Conservation (phyloP, 371 early-diverging fungal species). For the Mortierella sp. region DNA sequence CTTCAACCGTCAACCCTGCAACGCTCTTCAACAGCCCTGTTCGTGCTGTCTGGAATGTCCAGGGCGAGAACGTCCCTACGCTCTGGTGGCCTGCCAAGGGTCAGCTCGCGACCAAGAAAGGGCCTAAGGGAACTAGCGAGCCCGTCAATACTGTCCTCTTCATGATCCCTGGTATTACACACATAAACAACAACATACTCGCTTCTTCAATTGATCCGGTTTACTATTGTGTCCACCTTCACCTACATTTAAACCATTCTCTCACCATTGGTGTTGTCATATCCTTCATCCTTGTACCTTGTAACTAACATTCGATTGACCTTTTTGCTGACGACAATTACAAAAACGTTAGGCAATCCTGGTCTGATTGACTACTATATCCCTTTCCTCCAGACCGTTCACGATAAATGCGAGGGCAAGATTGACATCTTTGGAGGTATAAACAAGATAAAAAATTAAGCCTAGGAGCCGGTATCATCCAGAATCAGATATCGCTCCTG, state of each 20-base stretch:
- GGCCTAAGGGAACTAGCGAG: neutral
- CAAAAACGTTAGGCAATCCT: slow-evolving; percentile 69
- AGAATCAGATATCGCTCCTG: neutral
- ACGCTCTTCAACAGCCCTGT: slow-evolving; percentile 61
- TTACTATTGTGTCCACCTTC: neutral
- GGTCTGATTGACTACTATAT: slow-evolving; percentile 82
- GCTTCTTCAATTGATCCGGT: neutral
- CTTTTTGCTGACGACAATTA: neutral
- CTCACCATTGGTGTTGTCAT: neutral
- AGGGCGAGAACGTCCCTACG: slow-evolving; percentile 65
- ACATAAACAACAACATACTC: neutral
- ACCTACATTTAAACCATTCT: neutral
- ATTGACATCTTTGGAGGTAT: slow-evolving; percentile 73
- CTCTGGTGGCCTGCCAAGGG: slow-evolving; percentile 67
- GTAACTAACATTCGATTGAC: neutral
- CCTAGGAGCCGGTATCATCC: neutral
- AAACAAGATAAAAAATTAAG: neutral
- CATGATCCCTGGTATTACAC: slow-evolving; percentile 63
- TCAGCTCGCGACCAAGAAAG: slow-evolving; percentile 6
- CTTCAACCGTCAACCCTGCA: slow-evolving; percentile 33
- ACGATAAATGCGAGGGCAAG: slow-evolving; percentile 51
- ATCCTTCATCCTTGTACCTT: neutral
- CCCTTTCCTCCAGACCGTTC: slow-evolving; percentile 68
- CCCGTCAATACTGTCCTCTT: slow-evolving; percentile 62
- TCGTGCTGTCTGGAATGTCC: slow-evolving; percentile 65